These are phyloP conservation scores for Psilocybe azurescens DNA, from an alignment of 768 basidiomycete species.

Conservation along the genomic window DNA sequence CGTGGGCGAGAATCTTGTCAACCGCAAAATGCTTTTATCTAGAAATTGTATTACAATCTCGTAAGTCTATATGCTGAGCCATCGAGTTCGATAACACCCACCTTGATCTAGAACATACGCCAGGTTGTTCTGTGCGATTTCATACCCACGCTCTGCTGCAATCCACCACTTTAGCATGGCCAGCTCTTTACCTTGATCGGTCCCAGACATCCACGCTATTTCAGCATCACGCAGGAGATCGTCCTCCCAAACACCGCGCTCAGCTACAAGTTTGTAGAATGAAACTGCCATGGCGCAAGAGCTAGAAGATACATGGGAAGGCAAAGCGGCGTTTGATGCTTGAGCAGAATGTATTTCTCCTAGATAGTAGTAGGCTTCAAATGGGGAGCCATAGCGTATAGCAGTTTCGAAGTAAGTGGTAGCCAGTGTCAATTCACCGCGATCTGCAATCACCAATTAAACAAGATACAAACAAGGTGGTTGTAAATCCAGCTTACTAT, in stretches of 20 bases:
- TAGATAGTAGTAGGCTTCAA: constrained; percentile 95
- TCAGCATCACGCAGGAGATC: constrained; percentile 85
- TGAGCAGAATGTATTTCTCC: constrained; percentile 78
- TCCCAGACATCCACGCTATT: constrained; percentile 69
- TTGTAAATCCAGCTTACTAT: constrained; percentile 25
- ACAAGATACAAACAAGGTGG: constrained; percentile 25
- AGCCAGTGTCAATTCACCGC: constrained; percentile 70
- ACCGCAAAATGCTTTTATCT: constrained; percentile 76
- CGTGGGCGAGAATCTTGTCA: constrained; percentile 70
- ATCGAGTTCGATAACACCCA: constrained; percentile 30
- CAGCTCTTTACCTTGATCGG: constrained; percentile 74
- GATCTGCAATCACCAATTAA: constrained; percentile 45
- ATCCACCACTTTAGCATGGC: constrained; percentile 96
- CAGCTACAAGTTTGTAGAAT: constrained; percentile 91
- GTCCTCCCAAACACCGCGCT: constrained; percentile 88
- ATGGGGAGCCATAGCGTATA: constrained; percentile 85
- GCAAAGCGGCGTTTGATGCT: constrained; percentile 48
- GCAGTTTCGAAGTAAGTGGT: constrained; percentile 83
- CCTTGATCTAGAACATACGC: constrained; percentile 94
- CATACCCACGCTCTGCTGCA: constrained; percentile 90
- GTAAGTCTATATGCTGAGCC: neutral
- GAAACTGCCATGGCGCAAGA: constrained; percentile 91
- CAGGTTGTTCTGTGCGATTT: constrained; percentile 94
- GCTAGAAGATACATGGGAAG: constrained; percentile 59
- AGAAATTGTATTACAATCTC: neutral